Evolutionary conservation across 129 eudicot genomes (phyloP), one percentile per base, ranked within the genome.

Genomic region (Flaveria robusta): DNA sequence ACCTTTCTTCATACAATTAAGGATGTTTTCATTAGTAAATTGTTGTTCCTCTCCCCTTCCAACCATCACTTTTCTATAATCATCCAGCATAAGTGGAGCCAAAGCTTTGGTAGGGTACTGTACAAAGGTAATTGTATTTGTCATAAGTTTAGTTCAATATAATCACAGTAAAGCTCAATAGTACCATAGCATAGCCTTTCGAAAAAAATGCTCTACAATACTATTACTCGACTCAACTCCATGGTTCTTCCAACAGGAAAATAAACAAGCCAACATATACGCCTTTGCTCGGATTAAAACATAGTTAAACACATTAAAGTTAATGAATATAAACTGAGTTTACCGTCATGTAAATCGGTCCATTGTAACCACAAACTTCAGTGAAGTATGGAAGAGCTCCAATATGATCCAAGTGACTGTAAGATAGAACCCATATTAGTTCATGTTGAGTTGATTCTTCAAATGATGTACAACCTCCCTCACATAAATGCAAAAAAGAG

Each of bases 271-370:
- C 66, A 24, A 4, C 39, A 59, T 22, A 59, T 13, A 59, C 39
- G 4, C 5, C 34, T 56, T 19, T 56, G 64, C 64, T 56, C 39
- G 2, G 22, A 67, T 2, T 9, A 5, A 56, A 29, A 31, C 19
- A 55, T 58, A 46, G 9, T n/a, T 65, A 31, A 59, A 20, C 81
- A 12, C 26, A 46, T 12, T 19, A 7, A 50, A 73, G 60, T 66
- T 15, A 20, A 81, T 6, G 60, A 77, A 69, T 15, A 70, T 49
- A 56, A 43, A 34, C 37, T 1, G 19, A 67, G 55, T 39, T 83
- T 94, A 94, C 98, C 93, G 98, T 94, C 98, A 94, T 94, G 83
- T 85, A 94, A 59, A 94, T 91, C 19, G 98, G 98, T 63, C 98
- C 98, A 18, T 58, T 82, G 74, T 88, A 94, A 23, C 98, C 98